These are phyloP conservation scores for Backusella luteola DNA, from an alignment of 192 early-diverging fungal genomes.

Conservation along the genomic window DNA sequence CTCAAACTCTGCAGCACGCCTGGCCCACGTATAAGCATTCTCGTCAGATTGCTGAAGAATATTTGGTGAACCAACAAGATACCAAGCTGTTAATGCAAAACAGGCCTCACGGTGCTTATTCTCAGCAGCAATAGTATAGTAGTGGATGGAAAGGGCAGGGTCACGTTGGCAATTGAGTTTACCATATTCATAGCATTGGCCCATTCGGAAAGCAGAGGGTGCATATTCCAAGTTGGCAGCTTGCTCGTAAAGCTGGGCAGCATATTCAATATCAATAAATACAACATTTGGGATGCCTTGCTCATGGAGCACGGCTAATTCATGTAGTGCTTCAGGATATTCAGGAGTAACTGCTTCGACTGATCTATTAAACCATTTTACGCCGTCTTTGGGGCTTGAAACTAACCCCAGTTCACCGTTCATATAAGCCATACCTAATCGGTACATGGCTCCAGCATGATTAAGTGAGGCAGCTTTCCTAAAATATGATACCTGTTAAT, in stretches of 20 bases:
- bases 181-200: conserved; percentile 60
- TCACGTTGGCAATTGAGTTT: conserved; percentile 51
- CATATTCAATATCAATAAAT: conserved; percentile 58
- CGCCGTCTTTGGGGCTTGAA: conserved; percentile 52
- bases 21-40: conserved; percentile 55
- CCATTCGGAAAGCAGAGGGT: conserved; percentile 55
- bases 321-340: conserved; percentile 58
- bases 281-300: conserved; percentile 54
- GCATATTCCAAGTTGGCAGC: conserved; percentile 62
- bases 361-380: conserved; percentile 58
- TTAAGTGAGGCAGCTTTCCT: conserved; percentile 66
- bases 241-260: conserved; percentile 55
- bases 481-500: conserved; percentile 3
- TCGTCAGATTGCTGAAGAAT: conserved; percentile 47
- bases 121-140: conserved; percentile 58
- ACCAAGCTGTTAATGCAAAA: conserved; percentile 63
- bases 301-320: conserved; percentile 53
- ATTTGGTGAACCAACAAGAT: conserved; percentile 51
- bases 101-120: conserved; percentile 57
- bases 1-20: conserved; percentile 49
- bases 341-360: conserved; percentile 54
- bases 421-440: conserved; percentile 57
- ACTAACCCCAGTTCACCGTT: conserved; percentile 57
- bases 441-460: conserved; percentile 66
- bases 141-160: conserved; percentile 49